Base-by-base conservation (phyloP, 163 green algal species). In the Scenedesmus sp. region DNA sequence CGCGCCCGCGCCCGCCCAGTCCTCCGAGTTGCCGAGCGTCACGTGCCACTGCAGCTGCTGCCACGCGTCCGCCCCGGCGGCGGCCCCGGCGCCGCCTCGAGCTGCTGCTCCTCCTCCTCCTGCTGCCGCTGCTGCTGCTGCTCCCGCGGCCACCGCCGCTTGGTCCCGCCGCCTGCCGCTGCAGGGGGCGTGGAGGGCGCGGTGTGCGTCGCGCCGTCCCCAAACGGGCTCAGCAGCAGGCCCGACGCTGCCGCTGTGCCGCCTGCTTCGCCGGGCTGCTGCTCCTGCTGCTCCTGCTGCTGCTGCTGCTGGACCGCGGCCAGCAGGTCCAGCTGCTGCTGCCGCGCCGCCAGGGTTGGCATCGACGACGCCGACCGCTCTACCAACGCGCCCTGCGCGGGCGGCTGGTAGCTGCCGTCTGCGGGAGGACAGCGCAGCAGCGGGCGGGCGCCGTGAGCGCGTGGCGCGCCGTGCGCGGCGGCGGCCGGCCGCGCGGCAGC, bases 1-100 rank as follows among this genome's bases (percentile, higher is more conserved):
- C n/a, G 34, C 10, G 6, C 63, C 63, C 2, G 53, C 67, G 18
- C 77, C 75, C 20, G 53, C 42, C 75, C 75, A 82, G 31, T 82
- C 75, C n/a, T 70, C 64, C n/a, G 51, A 77, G 44, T 71, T 77
- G 26, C 84, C 84, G 10, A 91, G 29, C 0, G 82, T 91, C 6
- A 91, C 63, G 76, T 91, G 78, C 34, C 63, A 65, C 48, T 60
- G 76, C 50, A 85, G 31, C 50, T 63, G 62, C 34, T 53, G 60
- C 72, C 71, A 84, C 4, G 33, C 15, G 33, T 65, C 56, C 2
- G 2, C 42, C 29, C 11, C 4, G 3, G 26, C 53, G 34, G 20
- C 54, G 14, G 13, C 9, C 26, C 22, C 22, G 5, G 22, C 51
- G 14, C 24, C 50, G 24, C 47, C 22, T 26, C 47, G 31, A 47